phyloP scores from a whole-genome alignment of 2,329 filamentous ascomycete genomes.

The Scedosporium minutisporum region DNA sequence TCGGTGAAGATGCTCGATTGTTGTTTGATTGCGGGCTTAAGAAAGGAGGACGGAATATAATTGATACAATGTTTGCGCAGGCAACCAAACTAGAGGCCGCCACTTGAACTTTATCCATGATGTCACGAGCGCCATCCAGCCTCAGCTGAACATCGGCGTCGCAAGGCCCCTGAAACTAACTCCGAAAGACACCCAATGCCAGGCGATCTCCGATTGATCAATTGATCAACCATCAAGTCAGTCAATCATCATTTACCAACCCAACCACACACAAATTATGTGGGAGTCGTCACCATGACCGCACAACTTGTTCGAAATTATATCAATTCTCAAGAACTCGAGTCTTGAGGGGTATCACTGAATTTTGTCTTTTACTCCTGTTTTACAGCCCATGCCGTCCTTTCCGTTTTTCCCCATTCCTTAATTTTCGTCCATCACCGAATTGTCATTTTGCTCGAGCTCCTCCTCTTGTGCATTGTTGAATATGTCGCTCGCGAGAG shows the following conservation, averaged over 20 bases:
- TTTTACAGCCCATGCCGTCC: background rate
- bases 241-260: too few relatives aligned
- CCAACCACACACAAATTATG: too few relatives aligned
- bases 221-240: too few relatives aligned
- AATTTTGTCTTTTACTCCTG: constrained; percentile 4
- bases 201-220: too few relatives aligned
- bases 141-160: background rate
- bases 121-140: constrained; percentile 18
- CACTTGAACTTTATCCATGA: constrained; percentile 12
- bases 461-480: constrained; percentile 10
- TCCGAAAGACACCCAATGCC: background rate
- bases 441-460: constrained; percentile 12
- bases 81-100: background rate
- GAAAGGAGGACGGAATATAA: background rate
- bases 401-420: background rate
- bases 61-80: background rate
- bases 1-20: too few relatives aligned
- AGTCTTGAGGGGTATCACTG: constrained; percentile 8
- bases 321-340: too few relatives aligned
- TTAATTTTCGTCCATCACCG: background rate
- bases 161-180: background rate
- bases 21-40: background rate
- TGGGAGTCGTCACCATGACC: too few relatives aligned
- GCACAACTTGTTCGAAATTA: too few relatives aligned
- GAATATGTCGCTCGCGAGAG: constrained; percentile 6